Conservation (phyloP, 2,329 filamentous ascomycete genomes). For the Tolypocladium album region DNA sequence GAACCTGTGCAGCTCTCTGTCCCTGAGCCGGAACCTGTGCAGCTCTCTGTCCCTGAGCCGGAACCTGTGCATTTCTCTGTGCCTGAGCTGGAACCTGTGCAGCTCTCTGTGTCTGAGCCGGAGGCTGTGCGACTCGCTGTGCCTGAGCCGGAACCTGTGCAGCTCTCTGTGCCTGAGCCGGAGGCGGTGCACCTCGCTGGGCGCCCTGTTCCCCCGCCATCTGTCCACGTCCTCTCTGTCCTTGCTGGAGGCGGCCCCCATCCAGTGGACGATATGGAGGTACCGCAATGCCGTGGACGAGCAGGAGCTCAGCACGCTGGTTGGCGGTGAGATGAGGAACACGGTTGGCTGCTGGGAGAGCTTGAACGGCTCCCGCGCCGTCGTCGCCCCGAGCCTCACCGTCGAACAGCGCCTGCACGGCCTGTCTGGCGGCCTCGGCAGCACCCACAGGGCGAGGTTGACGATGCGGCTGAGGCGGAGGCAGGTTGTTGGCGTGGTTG, state of each 20-base stretch:
- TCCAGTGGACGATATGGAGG: background rate
- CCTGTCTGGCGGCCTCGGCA: background rate
- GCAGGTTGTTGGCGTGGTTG: background rate
- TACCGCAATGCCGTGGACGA: background rate
- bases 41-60: background rate
- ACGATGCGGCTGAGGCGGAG: background rate
- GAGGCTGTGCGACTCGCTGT: too few relatives aligned
- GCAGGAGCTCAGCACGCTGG: background rate
- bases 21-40: too few relatives aligned
- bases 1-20: too few relatives aligned
- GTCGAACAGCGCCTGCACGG: background rate
- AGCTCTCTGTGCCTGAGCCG: too few relatives aligned
- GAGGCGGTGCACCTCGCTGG: background rate
- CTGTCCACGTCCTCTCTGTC: background rate
- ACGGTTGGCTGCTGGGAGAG: background rate
- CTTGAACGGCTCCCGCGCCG: background rate
- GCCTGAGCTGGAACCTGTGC: too few relatives aligned
- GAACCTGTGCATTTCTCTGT: too few relatives aligned
- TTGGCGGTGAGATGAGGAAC: background rate
- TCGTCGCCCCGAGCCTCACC: background rate
- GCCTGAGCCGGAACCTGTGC: too few relatives aligned
- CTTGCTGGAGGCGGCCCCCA: background rate
- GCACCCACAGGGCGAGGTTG: background rate
- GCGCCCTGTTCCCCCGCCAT: background rate
- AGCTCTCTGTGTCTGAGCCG: too few relatives aligned